phyloP scores from a whole-genome alignment of 78 protist species.

The Dictyostelium capitatum region DNA sequence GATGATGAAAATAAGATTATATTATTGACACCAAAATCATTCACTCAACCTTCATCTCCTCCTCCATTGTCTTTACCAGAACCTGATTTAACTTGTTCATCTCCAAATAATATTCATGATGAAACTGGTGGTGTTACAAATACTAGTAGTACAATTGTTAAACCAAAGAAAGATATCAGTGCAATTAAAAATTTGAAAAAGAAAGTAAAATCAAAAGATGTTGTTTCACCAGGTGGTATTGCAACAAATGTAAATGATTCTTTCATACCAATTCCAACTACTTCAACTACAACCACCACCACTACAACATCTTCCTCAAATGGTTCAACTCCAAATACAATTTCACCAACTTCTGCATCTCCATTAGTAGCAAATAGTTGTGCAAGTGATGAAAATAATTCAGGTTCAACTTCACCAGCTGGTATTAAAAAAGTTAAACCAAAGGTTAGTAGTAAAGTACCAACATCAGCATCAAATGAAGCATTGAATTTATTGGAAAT shows the following conservation, averaged over 20 bases:
- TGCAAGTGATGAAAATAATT: not conserved
- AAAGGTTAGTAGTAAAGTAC: not conserved
- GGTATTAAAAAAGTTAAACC: not conserved
- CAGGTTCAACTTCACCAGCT: slow-evolving; percentile 21
- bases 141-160: not conserved
- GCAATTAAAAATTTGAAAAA: not conserved
- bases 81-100: slow-evolving; percentile 39
- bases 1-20: slow-evolving; percentile 21
- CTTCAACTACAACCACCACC: not conserved
- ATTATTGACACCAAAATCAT: slow-evolving; percentile 17
- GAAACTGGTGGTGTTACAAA: not conserved
- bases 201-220: not conserved
- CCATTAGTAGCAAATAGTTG: not conserved
- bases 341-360: not conserved
- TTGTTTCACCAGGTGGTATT: not conserved
- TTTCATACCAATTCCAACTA: not conserved
- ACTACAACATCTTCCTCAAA: not conserved
- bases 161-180: not conserved
- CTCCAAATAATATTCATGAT: not conserved
- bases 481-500: not conserved
- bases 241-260: no score
- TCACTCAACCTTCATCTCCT: slow-evolving; percentile 52
- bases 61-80: slow-evolving; percentile 74
- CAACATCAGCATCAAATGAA: not conserved
- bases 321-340: not conserved